phyloP scores from a whole-genome alignment of 1,284 basidiomycete genomes.

The Malassezia vespertilionis region DNA sequence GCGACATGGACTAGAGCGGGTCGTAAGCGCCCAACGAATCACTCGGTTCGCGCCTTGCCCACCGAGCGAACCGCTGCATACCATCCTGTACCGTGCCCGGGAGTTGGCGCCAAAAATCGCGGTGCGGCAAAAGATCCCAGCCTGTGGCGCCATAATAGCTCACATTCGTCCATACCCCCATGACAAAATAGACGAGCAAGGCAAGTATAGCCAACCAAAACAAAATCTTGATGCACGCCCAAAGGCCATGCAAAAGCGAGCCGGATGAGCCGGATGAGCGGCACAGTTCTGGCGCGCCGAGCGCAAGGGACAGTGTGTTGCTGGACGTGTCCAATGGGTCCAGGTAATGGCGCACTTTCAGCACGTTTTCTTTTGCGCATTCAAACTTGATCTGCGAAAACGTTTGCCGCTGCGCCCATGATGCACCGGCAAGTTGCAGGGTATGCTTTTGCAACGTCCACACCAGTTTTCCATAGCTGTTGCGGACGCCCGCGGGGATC shows the following conservation, averaged over 20 bases:
- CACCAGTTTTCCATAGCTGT: no score
- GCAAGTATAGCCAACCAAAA: background rate
- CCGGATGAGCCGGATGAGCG: no score
- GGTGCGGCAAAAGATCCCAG: constrained; percentile 37
- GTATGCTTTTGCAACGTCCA: no score
- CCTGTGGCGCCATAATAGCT: constrained; percentile 35
- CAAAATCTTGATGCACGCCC: background rate
- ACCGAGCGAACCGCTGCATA: constrained; percentile 22
- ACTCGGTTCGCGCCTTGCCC: constrained; percentile 17
- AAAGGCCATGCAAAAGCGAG: background rate
- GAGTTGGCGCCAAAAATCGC: constrained; percentile 36
- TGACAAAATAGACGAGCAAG: constrained; percentile 21
- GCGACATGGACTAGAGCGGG: constrained; percentile 2
- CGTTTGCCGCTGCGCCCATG: no score
- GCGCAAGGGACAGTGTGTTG: no score
- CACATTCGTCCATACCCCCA: constrained; percentile 36
- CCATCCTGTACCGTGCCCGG: constrained; percentile 28
- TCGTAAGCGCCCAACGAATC: constrained; percentile 17
- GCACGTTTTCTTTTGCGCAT: no score
- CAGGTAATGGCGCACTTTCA: no score
- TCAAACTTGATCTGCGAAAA: no score
- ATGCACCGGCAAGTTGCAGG: no score
- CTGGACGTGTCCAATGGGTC: no score
- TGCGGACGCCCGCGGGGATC: no score
- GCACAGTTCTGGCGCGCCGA: no score